phyloP scores from a whole-genome alignment of 345 rosid genomes.

The Brassica cretica region DNA sequence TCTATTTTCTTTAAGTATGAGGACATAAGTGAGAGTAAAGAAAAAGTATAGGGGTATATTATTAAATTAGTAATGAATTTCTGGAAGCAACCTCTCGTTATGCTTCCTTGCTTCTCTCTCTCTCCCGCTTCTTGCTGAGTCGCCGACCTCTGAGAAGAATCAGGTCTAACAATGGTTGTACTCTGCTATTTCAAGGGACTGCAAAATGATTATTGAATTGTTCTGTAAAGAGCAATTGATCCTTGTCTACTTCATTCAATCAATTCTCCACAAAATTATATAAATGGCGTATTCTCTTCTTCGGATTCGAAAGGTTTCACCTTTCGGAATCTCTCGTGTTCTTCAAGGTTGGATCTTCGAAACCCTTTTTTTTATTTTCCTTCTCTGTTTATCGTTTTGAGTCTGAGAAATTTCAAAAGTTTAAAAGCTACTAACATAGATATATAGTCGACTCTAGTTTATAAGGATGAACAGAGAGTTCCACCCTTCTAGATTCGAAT shows the following conservation, averaged over 20 bases:
- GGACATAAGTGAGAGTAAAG: background rate
- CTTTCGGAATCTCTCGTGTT: conserved; percentile 52
- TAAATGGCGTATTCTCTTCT: conserved; percentile 56
- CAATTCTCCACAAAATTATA: background rate
- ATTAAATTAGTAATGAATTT: background rate
- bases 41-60: background rate
- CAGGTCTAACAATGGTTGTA: conserved; percentile 35
- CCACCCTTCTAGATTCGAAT: too few relatives aligned
- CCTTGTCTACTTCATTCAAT: background rate
- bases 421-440: background rate
- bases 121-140: conserved; percentile 36
- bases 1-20: background rate
- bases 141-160: conserved; percentile 38
- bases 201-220: background rate
- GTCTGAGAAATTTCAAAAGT: background rate
- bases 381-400: background rate
- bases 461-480: background rate
- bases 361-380: background rate
- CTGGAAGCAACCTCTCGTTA: conserved; percentile 36
- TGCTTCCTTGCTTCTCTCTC: conserved; percentile 14
- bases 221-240: conserved; percentile 2
- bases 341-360: conserved; percentile 51
- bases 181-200: background rate
- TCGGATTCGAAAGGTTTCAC: conserved; percentile 54
- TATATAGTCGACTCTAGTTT: background rate